Percentiles rank a stretch among this genome's conserved stretches.
phyloP scores from a whole-genome alignment of 768 basidiomycete genomes.

The Glaciozyma martinii region DNA sequence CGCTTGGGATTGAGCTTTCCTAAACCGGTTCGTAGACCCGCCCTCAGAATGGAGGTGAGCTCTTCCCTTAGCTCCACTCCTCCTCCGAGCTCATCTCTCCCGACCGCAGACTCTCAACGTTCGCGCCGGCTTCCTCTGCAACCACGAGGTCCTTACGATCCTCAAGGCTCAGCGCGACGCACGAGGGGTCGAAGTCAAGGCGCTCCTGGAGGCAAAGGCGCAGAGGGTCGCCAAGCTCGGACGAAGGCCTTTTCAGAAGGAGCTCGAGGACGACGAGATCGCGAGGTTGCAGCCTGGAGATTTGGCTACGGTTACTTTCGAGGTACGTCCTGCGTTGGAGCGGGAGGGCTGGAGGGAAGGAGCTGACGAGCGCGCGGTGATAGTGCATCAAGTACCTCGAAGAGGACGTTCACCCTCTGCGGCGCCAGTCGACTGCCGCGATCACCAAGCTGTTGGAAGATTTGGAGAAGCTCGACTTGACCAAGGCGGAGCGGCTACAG shows the following conservation, averaged over 20 bases:
- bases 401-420: constrained; percentile 61
- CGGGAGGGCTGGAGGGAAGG: too few species aligned
- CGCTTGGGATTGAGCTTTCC: background rate
- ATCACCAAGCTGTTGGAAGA: constrained; percentile 58
- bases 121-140: constrained; percentile 73
- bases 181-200: constrained; percentile 9
- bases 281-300: constrained; percentile 25
- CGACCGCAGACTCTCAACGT: constrained; percentile 54
- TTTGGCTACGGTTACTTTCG: constrained; percentile 29
- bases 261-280: constrained; percentile 17
- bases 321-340: constrained; percentile 3
- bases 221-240: background rate
- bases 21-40: background rate
- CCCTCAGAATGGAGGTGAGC: constrained; percentile 5
- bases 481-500: constrained; percentile 86
- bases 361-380: background rate
- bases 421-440: constrained; percentile 55
- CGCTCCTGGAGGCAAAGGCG: background rate
- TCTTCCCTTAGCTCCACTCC: background rate
- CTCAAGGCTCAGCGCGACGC: constrained; percentile 49
- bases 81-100: background rate
- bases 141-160: constrained; percentile 72
- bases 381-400: constrained; percentile 81
- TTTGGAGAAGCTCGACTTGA: constrained; percentile 61
- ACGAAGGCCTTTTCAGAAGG: constrained; percentile 1